A percentile compares a stretch with the other conserved stretches of the same genome.
Conservation (phyloP, 768 basidiomycete genomes). For the Tricholoma furcatifolium region DNA sequence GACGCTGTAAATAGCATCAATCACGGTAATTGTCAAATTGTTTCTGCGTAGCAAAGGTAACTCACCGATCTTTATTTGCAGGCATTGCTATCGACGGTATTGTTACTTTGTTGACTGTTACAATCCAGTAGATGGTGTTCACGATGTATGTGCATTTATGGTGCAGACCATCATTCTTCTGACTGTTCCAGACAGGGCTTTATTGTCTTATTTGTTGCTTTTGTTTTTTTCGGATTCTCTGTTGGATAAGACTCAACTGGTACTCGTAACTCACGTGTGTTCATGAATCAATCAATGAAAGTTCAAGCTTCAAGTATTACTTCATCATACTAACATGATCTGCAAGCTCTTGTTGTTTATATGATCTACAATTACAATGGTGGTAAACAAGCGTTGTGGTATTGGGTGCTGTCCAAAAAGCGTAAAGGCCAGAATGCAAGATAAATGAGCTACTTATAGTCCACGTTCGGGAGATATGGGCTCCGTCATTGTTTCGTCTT, state of each 20-base stretch:
- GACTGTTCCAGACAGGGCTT: too few species aligned
- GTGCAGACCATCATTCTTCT: too few species aligned
- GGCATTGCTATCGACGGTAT: slow-evolving; percentile 62
- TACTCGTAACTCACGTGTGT: too few species aligned
- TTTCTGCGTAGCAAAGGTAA: background rate
- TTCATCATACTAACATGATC: too few species aligned
- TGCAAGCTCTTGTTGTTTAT: background rate
- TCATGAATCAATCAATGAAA: too few species aligned
- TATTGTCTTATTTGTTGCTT: too few species aligned
- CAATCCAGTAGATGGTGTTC: slow-evolving; percentile 22
- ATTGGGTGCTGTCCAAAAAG: background rate
- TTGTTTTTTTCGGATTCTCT: too few species aligned
- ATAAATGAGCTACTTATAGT: background rate
- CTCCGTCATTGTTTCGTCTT: background rate
- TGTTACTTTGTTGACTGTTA: slow-evolving; percentile 54
- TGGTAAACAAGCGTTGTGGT: background rate
- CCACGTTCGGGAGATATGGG: too few species aligned
- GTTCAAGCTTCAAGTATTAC: too few species aligned
- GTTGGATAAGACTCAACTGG: too few species aligned
- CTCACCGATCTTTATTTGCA: slow-evolving; percentile 21
- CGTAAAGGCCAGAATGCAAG: background rate
- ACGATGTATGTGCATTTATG: too few species aligned
- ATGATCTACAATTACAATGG: background rate
- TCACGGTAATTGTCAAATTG: slow-evolving; percentile 22
- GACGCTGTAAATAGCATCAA: slow-evolving; percentile 25